Conservation (phyloP, 306 rosid genomes). For the Canavalia gladiata region DNA sequence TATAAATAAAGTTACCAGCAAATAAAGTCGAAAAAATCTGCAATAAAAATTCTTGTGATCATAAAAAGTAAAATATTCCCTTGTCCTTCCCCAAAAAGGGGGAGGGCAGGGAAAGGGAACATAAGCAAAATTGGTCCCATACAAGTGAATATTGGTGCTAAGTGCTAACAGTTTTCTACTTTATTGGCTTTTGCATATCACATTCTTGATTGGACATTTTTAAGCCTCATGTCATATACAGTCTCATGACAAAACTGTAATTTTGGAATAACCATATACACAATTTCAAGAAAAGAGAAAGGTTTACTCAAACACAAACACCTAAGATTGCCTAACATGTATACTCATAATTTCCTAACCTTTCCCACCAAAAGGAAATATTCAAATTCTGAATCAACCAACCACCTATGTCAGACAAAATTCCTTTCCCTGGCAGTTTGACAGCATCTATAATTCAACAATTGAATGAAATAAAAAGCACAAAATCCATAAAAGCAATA, state of each 20-base stretch:
- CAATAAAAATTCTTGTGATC: neutral
- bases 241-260: neutral
- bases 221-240: neutral
- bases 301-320: neutral
- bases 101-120: neutral
- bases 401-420: slow-evolving; percentile 10
- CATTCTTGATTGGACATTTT: slow-evolving; percentile 19
- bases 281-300: neutral
- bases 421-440: neutral
- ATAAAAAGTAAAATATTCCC: neutral
- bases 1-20: neutral
- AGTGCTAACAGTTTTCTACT: neutral
- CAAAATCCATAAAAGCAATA: neutral
- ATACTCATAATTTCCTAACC: neutral
- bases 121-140: neutral
- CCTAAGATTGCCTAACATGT: neutral
- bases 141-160: neutral
- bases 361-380: neutral
- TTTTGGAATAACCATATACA: neutral
- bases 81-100: neutral
- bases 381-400: neutral
- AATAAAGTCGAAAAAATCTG: neutral
- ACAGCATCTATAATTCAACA: neutral
- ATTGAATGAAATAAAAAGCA: slow-evolving; percentile 4
- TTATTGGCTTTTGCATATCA: neutral